Evolutionary conservation across 192 early-diverging fungal genomes (phyloP).

Genomic region (Coemansia sp.): DNA sequence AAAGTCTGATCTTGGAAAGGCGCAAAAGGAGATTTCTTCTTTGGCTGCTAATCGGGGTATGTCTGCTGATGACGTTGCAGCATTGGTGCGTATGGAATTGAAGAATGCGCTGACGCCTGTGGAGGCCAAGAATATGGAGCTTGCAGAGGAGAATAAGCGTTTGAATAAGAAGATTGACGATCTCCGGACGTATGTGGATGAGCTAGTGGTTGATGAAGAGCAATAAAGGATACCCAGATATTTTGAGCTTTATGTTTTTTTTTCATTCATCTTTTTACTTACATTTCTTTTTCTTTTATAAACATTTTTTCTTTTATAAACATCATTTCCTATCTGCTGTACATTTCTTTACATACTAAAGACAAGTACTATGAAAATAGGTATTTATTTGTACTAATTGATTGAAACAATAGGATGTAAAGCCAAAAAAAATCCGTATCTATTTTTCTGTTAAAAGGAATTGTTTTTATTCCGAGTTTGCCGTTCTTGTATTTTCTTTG

Average conservation of each 20-base stretch:
- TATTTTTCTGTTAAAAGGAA: too few species aligned
- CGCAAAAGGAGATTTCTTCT: conserved; percentile 21
- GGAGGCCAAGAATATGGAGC: conserved; percentile 18
- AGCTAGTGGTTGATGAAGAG: conserved; percentile 48
- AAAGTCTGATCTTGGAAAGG: conserved; percentile 7
- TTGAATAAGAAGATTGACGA: conserved; percentile 37
- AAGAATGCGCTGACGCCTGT: conserved; percentile 24
- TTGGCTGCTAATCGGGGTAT: conserved; percentile 16
- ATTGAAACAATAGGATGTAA: too few species aligned
- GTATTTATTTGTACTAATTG: too few species aligned
- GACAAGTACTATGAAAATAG: too few species aligned
- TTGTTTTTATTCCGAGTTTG: too few species aligned
- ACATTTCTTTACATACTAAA: too few species aligned
- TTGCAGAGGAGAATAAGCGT: conserved; percentile 18
- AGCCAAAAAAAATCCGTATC: too few species aligned
- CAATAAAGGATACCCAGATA: too few species aligned
- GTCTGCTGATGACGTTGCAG: conserved; percentile 12
- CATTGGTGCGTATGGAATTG: conserved; percentile 25
- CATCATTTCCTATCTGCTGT: too few species aligned
- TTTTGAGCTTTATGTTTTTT: neutral
- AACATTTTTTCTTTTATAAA: too few species aligned
- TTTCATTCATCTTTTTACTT: neutral
- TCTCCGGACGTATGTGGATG: conserved; percentile 41
- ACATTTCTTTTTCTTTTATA: neutral
- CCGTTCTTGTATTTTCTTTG: too few species aligned